phyloP scores from a whole-genome alignment of 2,329 filamentous ascomycete genomes.

The Verticillium isaacii region DNA sequence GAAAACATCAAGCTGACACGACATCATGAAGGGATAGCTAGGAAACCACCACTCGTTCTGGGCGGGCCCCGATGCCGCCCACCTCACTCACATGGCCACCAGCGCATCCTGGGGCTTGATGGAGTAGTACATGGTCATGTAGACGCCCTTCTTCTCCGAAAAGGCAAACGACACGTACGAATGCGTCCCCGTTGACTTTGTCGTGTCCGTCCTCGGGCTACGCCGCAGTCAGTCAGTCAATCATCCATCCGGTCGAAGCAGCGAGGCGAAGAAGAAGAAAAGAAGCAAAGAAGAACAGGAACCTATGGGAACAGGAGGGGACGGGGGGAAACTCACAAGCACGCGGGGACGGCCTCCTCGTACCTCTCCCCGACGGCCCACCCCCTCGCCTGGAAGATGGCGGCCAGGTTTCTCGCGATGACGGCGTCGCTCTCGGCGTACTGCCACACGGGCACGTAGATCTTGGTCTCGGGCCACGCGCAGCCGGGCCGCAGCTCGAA shows the following conservation, averaged over 20 bases:
- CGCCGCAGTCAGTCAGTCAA: neutral
- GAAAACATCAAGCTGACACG: too few species aligned
- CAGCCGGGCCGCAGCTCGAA: constrained; percentile 19
- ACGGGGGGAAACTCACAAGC: constrained; percentile 8
- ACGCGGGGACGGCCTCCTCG: constrained; percentile 5
- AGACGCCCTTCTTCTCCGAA: constrained; percentile 12
- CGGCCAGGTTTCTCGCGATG: constrained; percentile 9
- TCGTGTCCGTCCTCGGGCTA: constrained; percentile 9
- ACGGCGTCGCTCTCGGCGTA: constrained; percentile 13
- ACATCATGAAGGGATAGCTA: too few species aligned
- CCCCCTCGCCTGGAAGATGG: constrained; percentile 7
- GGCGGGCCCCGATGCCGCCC: too few species aligned
- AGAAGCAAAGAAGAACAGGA: neutral
- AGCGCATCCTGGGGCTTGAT: constrained; percentile 7
- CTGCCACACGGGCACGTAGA: constrained; percentile 20
- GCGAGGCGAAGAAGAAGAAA: too few species aligned
- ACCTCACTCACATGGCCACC: constrained; percentile 7
- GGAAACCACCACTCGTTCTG: too few species aligned
- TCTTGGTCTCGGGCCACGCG: constrained; percentile 17
- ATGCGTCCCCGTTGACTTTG: constrained; percentile 7
- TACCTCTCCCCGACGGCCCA: constrained; percentile 11
- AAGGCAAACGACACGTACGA: constrained; percentile 15
- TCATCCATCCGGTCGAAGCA: neutral
- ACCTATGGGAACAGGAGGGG: neutral
- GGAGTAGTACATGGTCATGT: constrained; percentile 16